Base-by-base conservation (phyloP, 495 filamentous ascomycete species). In the Penicillium roqueforti region DNA sequence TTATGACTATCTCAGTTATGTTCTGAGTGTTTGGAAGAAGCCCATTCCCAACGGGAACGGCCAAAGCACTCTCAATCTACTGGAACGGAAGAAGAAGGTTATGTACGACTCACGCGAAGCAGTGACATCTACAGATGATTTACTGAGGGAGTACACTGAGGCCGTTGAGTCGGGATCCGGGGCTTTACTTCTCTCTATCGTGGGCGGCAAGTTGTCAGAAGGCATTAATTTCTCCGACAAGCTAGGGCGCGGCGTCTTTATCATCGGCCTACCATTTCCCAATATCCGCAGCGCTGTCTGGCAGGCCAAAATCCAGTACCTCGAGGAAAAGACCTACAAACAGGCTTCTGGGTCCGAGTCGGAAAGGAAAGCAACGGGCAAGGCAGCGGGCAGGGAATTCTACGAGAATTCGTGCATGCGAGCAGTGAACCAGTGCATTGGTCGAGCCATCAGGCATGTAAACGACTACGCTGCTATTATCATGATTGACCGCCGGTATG, bases 221-320 rank as follows among this genome's bases (percentile, higher is more conserved):
- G 93, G 93, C 51, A 97, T 98, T 74, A 98, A 98, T 70, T 98
- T 98, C 76, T 91, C 91, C 13, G 93, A 98, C 66, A 78, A 80
- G 13, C 83, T 98, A 10, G 93, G 93, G 4, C 83, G 93, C 36
- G 91, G 88, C 42, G 89, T 98, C 34, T 67, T 96, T 6, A 87
- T 97, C 41, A 82, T 97, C 39, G 93, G 93, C 3, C 75, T 97
- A 0, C 93, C 93, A 1, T 98, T 93, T 66, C 92, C 93, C 4
- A 98, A 98, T 60, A 86, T 88, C 49, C 81, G 87, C 62, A 89
- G 87, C 9, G 85, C 91, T 11, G 87, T 96, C 59, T 97, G 93
- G 93, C 87, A 88, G 60, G 91, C 93, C 0, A 90, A 92, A 61
- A 81, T 92, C 51, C 83, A 90, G 61, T 90, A 96, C 61, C 81